These are phyloP conservation scores for Debaryomyces prosopidis DNA, from an alignment of 805 yeast species.

Conservation along the genomic window DNA sequence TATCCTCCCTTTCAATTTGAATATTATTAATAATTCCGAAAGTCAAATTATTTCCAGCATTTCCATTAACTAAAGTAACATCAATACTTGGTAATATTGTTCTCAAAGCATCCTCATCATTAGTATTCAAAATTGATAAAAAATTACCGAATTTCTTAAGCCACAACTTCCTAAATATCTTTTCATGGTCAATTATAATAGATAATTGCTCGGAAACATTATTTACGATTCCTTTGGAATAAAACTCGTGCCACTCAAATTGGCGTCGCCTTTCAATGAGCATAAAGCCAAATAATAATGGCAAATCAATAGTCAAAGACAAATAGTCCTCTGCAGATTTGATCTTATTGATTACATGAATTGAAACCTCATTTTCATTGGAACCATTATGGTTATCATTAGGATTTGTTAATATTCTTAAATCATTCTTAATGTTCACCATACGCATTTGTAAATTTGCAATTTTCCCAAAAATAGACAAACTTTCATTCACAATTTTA, in stretches of 20 bases:
- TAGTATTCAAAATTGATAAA: slow-evolving; percentile 20
- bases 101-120: slow-evolving; percentile 10
- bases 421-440: slow-evolving; percentile 32
- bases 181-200: slow-evolving; percentile 56
- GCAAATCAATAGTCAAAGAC: slow-evolving; percentile 60
- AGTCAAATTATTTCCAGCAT: slow-evolving; percentile 11
- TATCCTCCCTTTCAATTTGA: slow-evolving; percentile 33
- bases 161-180: slow-evolving; percentile 61
- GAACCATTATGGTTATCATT: slow-evolving; percentile 2
- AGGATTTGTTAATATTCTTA: slow-evolving; percentile 24
- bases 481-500: slow-evolving; percentile 20
- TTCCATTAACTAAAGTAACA: slow-evolving; percentile 31
- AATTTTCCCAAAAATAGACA: slow-evolving; percentile 27
- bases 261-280: slow-evolving; percentile 62
- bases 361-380: slow-evolving; percentile 10
- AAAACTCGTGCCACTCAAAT: slow-evolving; percentile 53
- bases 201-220: slow-evolving; percentile 60
- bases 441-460: slow-evolving; percentile 39
- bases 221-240: slow-evolving; percentile 37
- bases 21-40: slow-evolving; percentile 39
- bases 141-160: slow-evolving; percentile 55
- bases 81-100: slow-evolving; percentile 27
- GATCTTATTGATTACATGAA: slow-evolving; percentile 23
- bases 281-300: slow-evolving; percentile 70
- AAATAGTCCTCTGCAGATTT: slow-evolving; percentile 37